Base-by-base conservation (phyloP, 768 basidiomycete genomes). In the Tylopilus subfusipes region DNA sequence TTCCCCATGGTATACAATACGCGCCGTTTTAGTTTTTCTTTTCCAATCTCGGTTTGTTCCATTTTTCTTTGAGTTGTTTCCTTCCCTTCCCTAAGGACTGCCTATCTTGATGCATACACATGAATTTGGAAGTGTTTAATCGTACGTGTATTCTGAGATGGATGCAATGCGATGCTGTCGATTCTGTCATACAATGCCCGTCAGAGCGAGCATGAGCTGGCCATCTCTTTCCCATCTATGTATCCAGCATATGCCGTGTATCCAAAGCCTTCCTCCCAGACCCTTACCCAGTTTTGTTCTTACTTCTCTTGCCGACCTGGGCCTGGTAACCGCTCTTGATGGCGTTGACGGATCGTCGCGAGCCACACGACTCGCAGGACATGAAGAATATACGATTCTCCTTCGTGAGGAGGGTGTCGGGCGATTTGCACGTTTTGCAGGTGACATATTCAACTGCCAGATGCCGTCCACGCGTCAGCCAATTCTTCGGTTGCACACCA, bases 291-390 rank as follows among this genome's bases (percentile, higher is more conserved):
- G 83, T 84, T 74, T 85, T 87, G 74, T 88, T 89, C 75, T 85
- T 88, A 74, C 86, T 89, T 67, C 90, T 79, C 78, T 85, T 90
- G 49, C 91, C 91, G 54, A 93, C 88, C 69, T 97, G 93, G 50
- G 94, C 95, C 76, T 97, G 93, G 84, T 89, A 99, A 74, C 96
- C 96, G 56, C 90, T 94, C 85, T 98, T 98, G 85, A 99, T 96
- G 34, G 93, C 78, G 62, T 90, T 91, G 63, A 99, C 96, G 56
- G 92, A 94, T 21, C 95, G 86, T 64, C 90, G 77, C 62, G 87
- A 90, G 3, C 92, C 93, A 63, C 93, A 96, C 7, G 89, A 88
- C 72, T 94, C 88, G 75, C 92, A 94, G 0, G 90, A 81, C 83
- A 92, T 90, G 82, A 99, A 99, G 81, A 95, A 98, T 69, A 99